A percentile compares a stretch with the other conserved stretches of the same genome.
These are phyloP conservation scores for Dactylellina drechsleri DNA, from an alignment of 2,329 filamentous ascomycete species.

Conservation along the genomic window DNA sequence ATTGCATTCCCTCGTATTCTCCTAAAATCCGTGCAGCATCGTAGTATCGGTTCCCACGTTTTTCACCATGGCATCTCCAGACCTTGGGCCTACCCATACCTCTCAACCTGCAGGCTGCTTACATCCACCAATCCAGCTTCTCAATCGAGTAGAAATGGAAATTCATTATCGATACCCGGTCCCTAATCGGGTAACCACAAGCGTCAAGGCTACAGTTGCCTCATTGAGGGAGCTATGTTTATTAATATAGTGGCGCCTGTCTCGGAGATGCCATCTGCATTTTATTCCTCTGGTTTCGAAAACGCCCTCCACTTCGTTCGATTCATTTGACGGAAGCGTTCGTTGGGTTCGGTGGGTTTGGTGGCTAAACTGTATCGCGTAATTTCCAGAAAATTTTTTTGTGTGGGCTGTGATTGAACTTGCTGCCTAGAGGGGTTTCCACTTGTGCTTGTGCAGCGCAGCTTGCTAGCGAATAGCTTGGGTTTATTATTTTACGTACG, in stretches of 20 bases:
- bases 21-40: not conserved
- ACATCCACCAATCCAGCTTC: conserved; percentile 36
- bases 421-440: conserved; percentile 41
- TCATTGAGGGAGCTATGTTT: conserved; percentile 12
- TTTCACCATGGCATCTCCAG: not conserved
- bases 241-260: conserved; percentile 24
- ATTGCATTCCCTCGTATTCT: not conserved
- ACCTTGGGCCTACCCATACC: too few relatives aligned
- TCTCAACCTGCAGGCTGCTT: conserved; percentile 31
- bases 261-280: conserved; percentile 16
- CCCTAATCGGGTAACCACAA: conserved; percentile 45
- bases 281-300: conserved; percentile 13
- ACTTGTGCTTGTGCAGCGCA: too few relatives aligned
- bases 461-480: too few relatives aligned
- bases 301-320: not conserved
- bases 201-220: conserved; percentile 53
- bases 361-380: conserved; percentile 48
- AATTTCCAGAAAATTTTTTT: conserved; percentile 22
- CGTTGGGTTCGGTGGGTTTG: not conserved
- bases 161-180: conserved; percentile 39
- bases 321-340: conserved; percentile 21
- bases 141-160: conserved; percentile 45
- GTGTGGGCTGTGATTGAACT: conserved; percentile 28
- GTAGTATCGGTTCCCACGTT: not conserved
- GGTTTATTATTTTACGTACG: not conserved